Evolutionary conservation across 2,329 filamentous ascomycete species (phyloP), one percentile per base, ranked within the genome.

Genomic region (Ophiostoma pallidulum): DNA sequence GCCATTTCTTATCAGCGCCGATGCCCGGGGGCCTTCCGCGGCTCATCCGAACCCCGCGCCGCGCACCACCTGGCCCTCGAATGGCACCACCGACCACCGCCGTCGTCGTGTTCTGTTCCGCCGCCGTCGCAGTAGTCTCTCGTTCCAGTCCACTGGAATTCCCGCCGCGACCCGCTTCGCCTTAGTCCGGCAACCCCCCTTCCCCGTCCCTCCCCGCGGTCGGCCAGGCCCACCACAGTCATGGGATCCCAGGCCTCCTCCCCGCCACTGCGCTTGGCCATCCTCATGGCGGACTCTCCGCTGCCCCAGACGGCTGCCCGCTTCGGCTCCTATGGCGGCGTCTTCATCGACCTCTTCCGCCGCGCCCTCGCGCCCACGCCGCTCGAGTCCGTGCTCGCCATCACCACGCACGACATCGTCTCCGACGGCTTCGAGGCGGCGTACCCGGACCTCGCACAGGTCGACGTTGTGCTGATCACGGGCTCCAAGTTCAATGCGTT

Each of bases 241-340:
- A 56, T 57, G 58, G 42, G 45, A 44, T 67, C 62, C 47, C 53
- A 49, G 52, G 49, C 29, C 20, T 35, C 44, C 7, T 6, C 51
- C 32, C 22, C 52, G 38, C 54, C 59, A 32, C 49, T 91, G 56
- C 83, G 86, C 48, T 83, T 96, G 65, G 89, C 90, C 40, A 76
- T 97, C 57, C 80, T 97, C 56, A 87, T 95, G 72, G 84, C 86
- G 70, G 91, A 95, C 66, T 85, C 78, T 1, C 88, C 88, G 1
- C 71, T 84, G 42, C 75, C 79, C 1, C 65, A 74, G 37, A 77
- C 83, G 32, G 68, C 76, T 47, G 73, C 73, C 47, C 78, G 78
- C 58, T 89, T 84, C 64, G 77, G 79, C 44, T 73, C 74, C 51
- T 96, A 95, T 66, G 78, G 80, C 52, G 82, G 79, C 53, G 75